phyloP scores from a whole-genome alignment of 2,329 filamentous ascomycete species.

The Beauveria pseudobassiana region DNA sequence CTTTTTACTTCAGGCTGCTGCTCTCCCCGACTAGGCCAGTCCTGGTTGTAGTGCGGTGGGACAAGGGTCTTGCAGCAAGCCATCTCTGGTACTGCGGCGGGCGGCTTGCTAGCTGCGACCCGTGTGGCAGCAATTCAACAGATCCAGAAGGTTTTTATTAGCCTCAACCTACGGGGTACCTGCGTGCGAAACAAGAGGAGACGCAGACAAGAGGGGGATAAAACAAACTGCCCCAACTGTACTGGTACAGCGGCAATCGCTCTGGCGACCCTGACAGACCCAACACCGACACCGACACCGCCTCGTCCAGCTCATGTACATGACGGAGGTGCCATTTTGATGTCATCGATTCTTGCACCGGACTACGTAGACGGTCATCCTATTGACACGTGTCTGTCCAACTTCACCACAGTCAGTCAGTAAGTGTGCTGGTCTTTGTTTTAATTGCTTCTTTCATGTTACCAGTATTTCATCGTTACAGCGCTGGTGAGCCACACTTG shows the following conservation, averaged over 20 bases:
- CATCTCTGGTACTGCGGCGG: not conserved
- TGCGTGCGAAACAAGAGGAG: not conserved
- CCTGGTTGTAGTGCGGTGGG: not conserved
- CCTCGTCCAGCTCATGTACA: not conserved
- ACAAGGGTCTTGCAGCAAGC: not conserved
- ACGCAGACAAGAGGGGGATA: not conserved
- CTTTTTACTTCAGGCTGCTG: not conserved
- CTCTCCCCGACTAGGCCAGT: not conserved
- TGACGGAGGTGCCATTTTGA: not conserved
- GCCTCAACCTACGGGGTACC: not conserved
- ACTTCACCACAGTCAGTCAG: not conserved
- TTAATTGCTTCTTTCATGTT: not conserved
- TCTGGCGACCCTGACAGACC: not conserved
- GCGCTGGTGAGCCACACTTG: not conserved
- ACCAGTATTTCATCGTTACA: not conserved
- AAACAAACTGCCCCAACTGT: conserved; percentile 8
- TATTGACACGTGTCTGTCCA: too few species aligned
- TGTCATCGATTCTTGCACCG: not conserved
- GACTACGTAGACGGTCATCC: too few species aligned
- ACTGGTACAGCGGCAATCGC: not conserved
- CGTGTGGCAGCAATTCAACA: conserved; percentile 8
- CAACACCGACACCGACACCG: conserved; percentile 4
- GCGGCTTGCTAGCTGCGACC: not conserved
- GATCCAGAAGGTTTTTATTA: conserved; percentile 8
- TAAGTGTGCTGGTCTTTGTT: not conserved